These are phyloP conservation scores for Paramyrothecium sp. DNA, from an alignment of 2,329 filamentous ascomycete genomes.

Conservation along the genomic window DNA sequence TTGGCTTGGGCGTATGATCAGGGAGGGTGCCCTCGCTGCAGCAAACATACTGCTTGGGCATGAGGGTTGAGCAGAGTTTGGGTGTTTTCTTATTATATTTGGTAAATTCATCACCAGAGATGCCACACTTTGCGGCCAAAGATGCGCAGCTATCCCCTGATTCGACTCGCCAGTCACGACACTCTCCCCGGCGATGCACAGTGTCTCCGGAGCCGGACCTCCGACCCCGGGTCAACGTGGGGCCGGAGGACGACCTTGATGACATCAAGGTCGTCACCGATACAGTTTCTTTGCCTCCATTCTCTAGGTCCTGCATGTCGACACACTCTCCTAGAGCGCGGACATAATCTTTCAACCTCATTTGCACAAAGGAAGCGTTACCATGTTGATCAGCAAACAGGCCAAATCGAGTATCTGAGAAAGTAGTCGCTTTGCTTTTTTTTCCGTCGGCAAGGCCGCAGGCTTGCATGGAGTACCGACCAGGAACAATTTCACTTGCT, in stretches of 20 bases:
- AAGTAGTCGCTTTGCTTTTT: background rate
- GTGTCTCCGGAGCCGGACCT: background rate
- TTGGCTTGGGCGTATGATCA: slow-evolving; percentile 7
- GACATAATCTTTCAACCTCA: background rate
- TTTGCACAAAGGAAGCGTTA: background rate
- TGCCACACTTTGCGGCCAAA: slow-evolving; percentile 33
- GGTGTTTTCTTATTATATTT: slow-evolving; percentile 25
- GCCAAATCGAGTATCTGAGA: background rate
- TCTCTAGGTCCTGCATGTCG: background rate
- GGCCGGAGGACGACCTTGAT: background rate
- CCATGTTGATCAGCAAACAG: background rate
- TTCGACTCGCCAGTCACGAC: background rate
- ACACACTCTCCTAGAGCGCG: background rate
- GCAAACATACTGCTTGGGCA: slow-evolving; percentile 30
- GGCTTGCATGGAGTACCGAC: background rate
- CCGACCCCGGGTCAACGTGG: background rate
- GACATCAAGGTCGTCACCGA: background rate
- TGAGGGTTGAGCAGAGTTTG: slow-evolving; percentile 23
- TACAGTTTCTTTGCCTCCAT: background rate
- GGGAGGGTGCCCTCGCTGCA: slow-evolving; percentile 25
- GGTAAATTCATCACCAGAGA: slow-evolving; percentile 28
- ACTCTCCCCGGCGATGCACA: background rate
- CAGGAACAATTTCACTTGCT: background rate
- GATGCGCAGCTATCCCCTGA: slow-evolving; percentile 29
- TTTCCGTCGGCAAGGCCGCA: background rate